Conservation (phyloP, 176 grass and related monocot species). For the barley (Hordeum vulgare) region MorexV3_pseudomolecules_assembly NC_058522.1:538483661-538484160, state of each 20-base stretch:
- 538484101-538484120: slow-evolving; percentile 71
- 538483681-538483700: not conserved
- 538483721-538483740: not conserved
- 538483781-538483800: not conserved
- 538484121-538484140: slow-evolving; percentile 62
- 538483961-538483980: slow-evolving; percentile 64
- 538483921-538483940: not conserved
- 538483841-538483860: no score
- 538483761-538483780: not conserved
- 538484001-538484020: slow-evolving; percentile 86
- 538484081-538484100: slow-evolving; percentile 82
- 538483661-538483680: no score
- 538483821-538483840: no score
- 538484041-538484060: slow-evolving; percentile 77
- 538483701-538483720: not conserved
- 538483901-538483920: slow-evolving; percentile 12
- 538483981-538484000: slow-evolving; percentile 92
- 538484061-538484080: slow-evolving; percentile 58
- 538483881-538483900: no score
- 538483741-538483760: not conserved
- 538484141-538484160: not conserved
- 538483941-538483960: slow-evolving; percentile 58
- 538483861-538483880: no score
- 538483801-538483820: not conserved
- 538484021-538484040: slow-evolving; percentile 64